These are phyloP conservation scores for Starmerella ratchasimensis DNA, from an alignment of 805 yeast species.

Conservation along the genomic window DNA sequence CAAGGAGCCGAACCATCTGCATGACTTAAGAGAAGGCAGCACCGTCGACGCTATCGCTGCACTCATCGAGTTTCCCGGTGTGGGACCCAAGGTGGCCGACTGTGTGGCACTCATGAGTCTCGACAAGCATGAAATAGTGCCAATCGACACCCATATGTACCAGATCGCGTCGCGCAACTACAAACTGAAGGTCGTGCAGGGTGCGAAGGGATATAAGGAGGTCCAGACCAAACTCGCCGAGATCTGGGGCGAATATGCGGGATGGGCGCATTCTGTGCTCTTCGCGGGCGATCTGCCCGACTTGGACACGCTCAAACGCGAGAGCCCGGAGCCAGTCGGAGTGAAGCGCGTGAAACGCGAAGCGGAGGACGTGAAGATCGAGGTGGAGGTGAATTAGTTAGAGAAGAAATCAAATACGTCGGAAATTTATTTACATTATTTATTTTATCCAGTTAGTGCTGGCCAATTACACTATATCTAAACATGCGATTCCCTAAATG, in stretches of 20 bases:
- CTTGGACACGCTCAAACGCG: conserved; percentile 30
- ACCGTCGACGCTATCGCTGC: conserved; percentile 44
- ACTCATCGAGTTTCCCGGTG: conserved; percentile 61
- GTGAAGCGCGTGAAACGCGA: neutral
- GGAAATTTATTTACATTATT: conserved; percentile 5
- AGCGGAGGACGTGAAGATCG: neutral
- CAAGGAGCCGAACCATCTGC: conserved; percentile 28
- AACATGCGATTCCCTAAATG: no score
- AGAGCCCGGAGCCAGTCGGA: neutral
- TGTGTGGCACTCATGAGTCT: conserved; percentile 88
- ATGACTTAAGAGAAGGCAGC: conserved; percentile 32
- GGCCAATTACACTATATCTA: no score
- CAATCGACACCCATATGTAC: conserved; percentile 90
- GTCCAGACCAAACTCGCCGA: conserved; percentile 47
- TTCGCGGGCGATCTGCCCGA: conserved; percentile 74
- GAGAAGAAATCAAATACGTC: no score
- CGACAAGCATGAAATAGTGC: conserved; percentile 76
- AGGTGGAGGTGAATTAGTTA: no score
- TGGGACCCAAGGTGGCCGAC: conserved; percentile 97
- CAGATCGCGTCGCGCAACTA: conserved; percentile 79
- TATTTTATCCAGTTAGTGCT: no score
- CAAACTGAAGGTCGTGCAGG: conserved; percentile 32
- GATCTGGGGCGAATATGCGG: conserved; percentile 84
- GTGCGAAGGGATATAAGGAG: conserved; percentile 36
- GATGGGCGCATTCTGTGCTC: conserved; percentile 96